Evolutionary conservation across 1,139 yeast genomes (phyloP).

Genomic region (Debaryomycetaceae sp.): DNA sequence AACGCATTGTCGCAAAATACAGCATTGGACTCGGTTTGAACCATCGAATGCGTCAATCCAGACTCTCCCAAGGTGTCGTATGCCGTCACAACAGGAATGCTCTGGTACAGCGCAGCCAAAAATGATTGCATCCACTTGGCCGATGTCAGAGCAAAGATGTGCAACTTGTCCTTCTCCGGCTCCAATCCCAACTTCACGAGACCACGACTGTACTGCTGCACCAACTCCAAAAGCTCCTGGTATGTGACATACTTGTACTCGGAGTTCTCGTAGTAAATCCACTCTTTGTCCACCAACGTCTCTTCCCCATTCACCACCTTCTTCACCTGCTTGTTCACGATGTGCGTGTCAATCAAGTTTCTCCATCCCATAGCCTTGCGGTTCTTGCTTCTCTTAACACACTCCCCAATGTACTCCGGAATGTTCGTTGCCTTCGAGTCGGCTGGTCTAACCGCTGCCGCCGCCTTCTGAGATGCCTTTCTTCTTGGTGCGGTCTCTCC

Average conservation of each 20-base stretch:
- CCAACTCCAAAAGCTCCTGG: constrained; percentile 49
- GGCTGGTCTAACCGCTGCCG: constrained; percentile 51
- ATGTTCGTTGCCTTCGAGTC: constrained; percentile 64
- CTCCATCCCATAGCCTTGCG: constrained; percentile 77
- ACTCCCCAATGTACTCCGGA: constrained; percentile 66
- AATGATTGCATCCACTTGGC: constrained; percentile 89
- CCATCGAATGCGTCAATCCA: constrained; percentile 84
- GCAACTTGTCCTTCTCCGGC: constrained; percentile 63
- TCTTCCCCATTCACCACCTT: constrained; percentile 79
- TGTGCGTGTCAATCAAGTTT: constrained; percentile 66
- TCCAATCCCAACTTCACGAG: constrained; percentile 68
- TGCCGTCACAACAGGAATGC: constrained; percentile 89
- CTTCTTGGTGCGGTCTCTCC: constrained; percentile 95
- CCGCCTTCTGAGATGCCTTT: constrained; percentile 58
- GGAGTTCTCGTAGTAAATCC: constrained; percentile 82
- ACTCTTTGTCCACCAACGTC: constrained; percentile 69
- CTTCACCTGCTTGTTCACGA: constrained; percentile 70
- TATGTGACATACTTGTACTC: constrained; percentile 67
- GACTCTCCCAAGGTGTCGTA: constrained; percentile 94
- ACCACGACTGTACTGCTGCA: constrained; percentile 69
- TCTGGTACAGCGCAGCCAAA: constrained; percentile 71
- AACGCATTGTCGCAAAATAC: constrained; percentile 81
- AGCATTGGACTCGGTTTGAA: constrained; percentile 74
- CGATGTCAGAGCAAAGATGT: constrained; percentile 83
- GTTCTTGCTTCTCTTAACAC: constrained; percentile 54